Base-by-base conservation (phyloP, 2,329 filamentous ascomycete species). In the Teratosphaeria nubilosa region DNA sequence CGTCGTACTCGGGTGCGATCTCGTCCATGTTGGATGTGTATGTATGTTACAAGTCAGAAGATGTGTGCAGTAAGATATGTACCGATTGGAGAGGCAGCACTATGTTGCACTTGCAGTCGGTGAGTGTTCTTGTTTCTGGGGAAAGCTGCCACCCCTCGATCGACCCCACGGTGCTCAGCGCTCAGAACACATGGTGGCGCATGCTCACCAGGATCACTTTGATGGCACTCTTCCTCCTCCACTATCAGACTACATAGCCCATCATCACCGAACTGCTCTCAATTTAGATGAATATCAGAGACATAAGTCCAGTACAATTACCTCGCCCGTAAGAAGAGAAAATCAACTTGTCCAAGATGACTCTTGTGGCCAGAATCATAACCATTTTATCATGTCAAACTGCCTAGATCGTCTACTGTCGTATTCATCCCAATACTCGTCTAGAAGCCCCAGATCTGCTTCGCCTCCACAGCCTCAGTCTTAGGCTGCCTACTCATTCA, bases 1-100 rank as follows among this genome's bases (percentile, higher is more conserved):
- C 90, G 83, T 99, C 94, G 83, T 99, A 99, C 78, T 96, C 91
- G 74, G 90, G 89, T 68, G 91, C 90, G 74, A 99, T 96, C 78
- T 97, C 94, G 74, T 97, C 94, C 94, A 97, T 97, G 78, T 63
- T 56, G 55, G 37, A 48, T 51, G 34, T 16, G 11, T 7, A 20
- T 48, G 20, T 48, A 20, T 20, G 41, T 7, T 48, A 48, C 9
- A 22, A 48, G n/a, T 5, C n/a, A 20, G n/a, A 48, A 48, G 41
- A 20, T 6, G 9, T 30, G 27, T 4, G 27, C 5, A 30, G 27
- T 30, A 30, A 30, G 27, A 30, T 30, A 30, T 30, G n/a, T n/a
- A n/a, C n/a, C 7, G 27, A 30, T 30, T n/a, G n/a, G n/a, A 30
- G 27, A 30, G 27, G 27, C 5, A 48, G 20, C 41, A 48, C 22